Conservation (phyloP, 2,329 filamentous ascomycete genomes). For the Metarhizium brunneum region DNA sequence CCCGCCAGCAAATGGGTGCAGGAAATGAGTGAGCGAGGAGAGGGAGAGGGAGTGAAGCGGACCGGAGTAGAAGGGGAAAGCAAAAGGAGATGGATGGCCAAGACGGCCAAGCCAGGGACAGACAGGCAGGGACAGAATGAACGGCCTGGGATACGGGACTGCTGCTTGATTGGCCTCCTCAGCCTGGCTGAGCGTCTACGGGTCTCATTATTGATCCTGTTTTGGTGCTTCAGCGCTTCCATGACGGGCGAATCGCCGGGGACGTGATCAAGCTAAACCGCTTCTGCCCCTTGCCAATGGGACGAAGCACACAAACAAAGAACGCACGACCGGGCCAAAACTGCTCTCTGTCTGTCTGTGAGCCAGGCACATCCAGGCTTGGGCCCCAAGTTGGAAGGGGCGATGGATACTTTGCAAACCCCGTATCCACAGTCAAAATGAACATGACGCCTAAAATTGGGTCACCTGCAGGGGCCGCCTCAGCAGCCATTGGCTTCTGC, state of each 20-base stretch:
- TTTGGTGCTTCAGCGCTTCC: too few relatives aligned
- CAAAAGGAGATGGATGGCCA: slow-evolving; percentile 2
- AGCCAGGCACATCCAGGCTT: too few relatives aligned
- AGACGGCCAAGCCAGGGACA: neutral
- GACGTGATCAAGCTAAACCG: too few relatives aligned
- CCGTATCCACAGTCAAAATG: slow-evolving; percentile 5
- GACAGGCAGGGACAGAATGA: neutral
- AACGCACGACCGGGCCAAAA: too few relatives aligned
- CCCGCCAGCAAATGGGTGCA: neutral
- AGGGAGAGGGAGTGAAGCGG: neutral
- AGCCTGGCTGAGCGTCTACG: too few relatives aligned
- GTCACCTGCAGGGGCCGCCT: slow-evolving; percentile 5
- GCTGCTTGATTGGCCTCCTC: too few relatives aligned
- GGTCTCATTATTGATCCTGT: too few relatives aligned
- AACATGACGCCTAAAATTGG: slow-evolving; percentile 4
- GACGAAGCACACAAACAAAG: neutral
- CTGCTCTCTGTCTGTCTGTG: neutral
- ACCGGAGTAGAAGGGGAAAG: neutral
- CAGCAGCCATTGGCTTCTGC: slow-evolving; percentile 4
- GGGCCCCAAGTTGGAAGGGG: too few relatives aligned
- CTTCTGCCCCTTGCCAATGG: too few relatives aligned
- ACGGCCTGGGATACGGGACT: too few relatives aligned
- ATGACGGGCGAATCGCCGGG: too few relatives aligned
- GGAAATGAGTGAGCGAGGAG: neutral
- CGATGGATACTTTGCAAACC: too few relatives aligned